Percentiles rank a stretch among this genome's conserved stretches.
Evolutionary conservation across 371 early-diverging fungal genomes (phyloP).

Genomic region (Zopfochytrium polystomum): DNA sequence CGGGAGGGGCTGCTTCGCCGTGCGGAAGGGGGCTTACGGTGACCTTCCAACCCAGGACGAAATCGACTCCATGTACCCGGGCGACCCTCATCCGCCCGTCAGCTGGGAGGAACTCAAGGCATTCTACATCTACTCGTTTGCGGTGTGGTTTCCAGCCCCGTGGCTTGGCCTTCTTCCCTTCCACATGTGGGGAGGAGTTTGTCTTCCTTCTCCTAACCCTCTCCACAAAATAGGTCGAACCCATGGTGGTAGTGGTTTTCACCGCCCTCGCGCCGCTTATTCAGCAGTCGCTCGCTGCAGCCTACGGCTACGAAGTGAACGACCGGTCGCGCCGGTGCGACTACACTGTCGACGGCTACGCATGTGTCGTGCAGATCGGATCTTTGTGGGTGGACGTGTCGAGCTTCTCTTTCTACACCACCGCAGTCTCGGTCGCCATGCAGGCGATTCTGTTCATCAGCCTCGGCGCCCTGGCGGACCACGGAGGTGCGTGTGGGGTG

Average conservation of each 20-base stretch:
- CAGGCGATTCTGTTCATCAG: constrained; percentile 61
- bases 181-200: no score
- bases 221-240: constrained; percentile 11
- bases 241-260: constrained; percentile 20
- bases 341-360: constrained; percentile 19
- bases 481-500: constrained; percentile 50
- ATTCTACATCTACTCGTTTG: constrained; percentile 20
- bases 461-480: constrained; percentile 61
- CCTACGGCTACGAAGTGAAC: constrained; percentile 13
- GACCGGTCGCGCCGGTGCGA: constrained; percentile 19
- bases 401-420: constrained; percentile 41
- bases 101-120: constrained; percentile 24
- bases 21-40: no score
- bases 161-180: neutral
- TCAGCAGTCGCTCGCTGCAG: constrained; percentile 23
- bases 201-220: neutral
- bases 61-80: constrained; percentile 6
- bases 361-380: constrained; percentile 21
- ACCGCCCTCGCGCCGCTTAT: constrained; percentile 22
- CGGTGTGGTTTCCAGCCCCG: constrained; percentile 2
- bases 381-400: constrained; percentile 21
- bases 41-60: constrained; percentile 17
- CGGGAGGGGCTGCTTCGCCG: no score
- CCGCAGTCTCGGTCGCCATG: constrained; percentile 53
- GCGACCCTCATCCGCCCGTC: constrained; percentile 17